Evolutionary conservation across 495 filamentous ascomycete genomes (phyloP), one percentile per base, ranked within the genome.

Genomic region (Podospora pseudocomata): DNA sequence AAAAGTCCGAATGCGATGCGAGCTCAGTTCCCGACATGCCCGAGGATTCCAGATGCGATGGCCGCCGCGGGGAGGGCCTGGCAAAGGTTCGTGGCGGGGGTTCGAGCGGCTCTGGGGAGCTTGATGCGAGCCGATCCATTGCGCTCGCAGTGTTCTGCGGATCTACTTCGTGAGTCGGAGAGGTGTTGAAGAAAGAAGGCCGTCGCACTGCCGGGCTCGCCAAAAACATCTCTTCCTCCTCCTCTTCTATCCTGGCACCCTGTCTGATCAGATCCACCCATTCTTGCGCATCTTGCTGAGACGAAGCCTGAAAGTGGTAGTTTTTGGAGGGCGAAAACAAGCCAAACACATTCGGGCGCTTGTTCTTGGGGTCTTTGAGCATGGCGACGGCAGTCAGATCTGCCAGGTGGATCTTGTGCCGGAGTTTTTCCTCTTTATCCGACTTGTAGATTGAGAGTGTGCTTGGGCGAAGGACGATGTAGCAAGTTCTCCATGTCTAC

Each of bases 361-460:
- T 90, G 32, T 90, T 89, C 80, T 95, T 96, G 1, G 92, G 89
- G 69, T 97, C 92, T 73, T 91, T 94, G 63, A 97, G 87, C 63
- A 91, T 84, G 0, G 93, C 91, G 39, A 97, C 91, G 4, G 94
- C 94, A 4, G 94, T 97, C 66, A 98, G 85, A 67, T 99, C 95
- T 44, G 92, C 91, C 58, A 97, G 86, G 73, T 87, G 88, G 69
- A 99, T 87, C 72, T 96, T 93, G 72, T 92, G 90, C 27, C 92
- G 89, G 7, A 99, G 86, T 75, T 94, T 92, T 71, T 90, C 91
- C 74, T 96, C 93, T 72, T 92, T 90, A 65, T 93, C 87, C 71
- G 93, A 90, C 75, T 95, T 94, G 87, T 99, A 99, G 69, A 96
- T 92, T 49, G 92, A 97, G 26, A 98, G 86, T n/a, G 92, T 85